A percentile compares a stretch with the other conserved stretches of the same genome.
Evolutionary conservation across 2,329 filamentous ascomycete genomes (phyloP).

Genomic region (Ceratocystis ficicola): DNA sequence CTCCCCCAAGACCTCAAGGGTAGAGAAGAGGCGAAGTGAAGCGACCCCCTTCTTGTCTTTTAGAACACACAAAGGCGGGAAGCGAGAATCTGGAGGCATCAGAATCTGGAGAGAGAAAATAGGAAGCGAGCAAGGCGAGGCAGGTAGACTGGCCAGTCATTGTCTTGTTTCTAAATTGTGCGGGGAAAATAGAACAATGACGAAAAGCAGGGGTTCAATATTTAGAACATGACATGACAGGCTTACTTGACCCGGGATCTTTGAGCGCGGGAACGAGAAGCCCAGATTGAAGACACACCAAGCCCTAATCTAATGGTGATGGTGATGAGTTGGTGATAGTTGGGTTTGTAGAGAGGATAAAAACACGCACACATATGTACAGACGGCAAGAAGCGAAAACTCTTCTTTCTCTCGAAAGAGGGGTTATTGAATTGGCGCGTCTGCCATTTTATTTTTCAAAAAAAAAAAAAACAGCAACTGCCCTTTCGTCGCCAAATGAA

Average conservation of each 20-base stretch:
- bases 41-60: neutral
- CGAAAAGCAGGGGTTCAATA: no score
- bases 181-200: neutral
- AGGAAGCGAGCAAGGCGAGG: neutral
- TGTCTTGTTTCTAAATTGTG: neutral
- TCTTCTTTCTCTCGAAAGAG: neutral
- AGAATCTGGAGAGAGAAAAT: neutral
- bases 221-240: no score
- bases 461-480: neutral
- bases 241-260: neutral
- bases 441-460: neutral
- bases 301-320: neutral
- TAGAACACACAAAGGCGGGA: neutral
- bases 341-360: neutral
- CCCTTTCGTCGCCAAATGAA: neutral
- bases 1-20: neutral
- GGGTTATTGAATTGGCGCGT: neutral
- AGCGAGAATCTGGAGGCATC: conserved; percentile 5
- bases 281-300: neutral
- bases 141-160: neutral
- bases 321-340: neutral
- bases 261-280: neutral
- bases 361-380: neutral
- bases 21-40: neutral
- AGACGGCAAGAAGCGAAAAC: neutral